These are phyloP conservation scores for Spergularia bocconei DNA, from an alignment of 148 eudicot genomes.

Conservation along the genomic window DNA sequence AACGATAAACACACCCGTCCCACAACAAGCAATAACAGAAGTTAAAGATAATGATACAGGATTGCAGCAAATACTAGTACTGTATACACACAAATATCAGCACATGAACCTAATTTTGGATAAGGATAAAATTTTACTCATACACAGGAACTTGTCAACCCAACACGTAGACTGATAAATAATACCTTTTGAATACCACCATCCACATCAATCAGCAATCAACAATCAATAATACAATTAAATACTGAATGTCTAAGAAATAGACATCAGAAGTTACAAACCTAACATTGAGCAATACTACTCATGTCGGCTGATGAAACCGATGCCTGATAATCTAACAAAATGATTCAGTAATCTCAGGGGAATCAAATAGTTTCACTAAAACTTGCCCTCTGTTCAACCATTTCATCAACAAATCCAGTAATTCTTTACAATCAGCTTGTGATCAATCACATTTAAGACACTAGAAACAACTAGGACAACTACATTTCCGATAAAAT, in stretches of 20 bases:
- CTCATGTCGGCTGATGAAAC: background rate
- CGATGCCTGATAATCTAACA: background rate
- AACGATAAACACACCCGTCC: background rate
- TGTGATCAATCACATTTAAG: background rate
- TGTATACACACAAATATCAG: slow-evolving; percentile 3
- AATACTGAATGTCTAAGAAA: background rate
- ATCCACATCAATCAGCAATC: background rate
- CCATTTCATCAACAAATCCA: slow-evolving; percentile 1
- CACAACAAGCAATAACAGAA: background rate
- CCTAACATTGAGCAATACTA: background rate
- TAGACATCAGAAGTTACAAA: background rate
- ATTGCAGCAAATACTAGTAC: background rate
- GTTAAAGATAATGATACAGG: background rate
- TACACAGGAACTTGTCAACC: slow-evolving; percentile 1
- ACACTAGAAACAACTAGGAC: background rate
- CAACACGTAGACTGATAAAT: slow-evolving; percentile 7
- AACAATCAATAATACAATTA: background rate
- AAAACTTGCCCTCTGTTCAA: background rate
- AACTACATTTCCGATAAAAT: background rate
- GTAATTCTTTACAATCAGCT: background rate
- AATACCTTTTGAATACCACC: slow-evolving; percentile 2
- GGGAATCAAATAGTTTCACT: background rate
- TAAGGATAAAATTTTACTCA: slow-evolving; percentile 20
- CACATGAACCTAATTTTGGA: background rate
- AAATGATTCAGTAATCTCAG: background rate